Conservation (phyloP, 2,329 filamentous ascomycete species). For the Pestalotiopsis fici region DNA sequence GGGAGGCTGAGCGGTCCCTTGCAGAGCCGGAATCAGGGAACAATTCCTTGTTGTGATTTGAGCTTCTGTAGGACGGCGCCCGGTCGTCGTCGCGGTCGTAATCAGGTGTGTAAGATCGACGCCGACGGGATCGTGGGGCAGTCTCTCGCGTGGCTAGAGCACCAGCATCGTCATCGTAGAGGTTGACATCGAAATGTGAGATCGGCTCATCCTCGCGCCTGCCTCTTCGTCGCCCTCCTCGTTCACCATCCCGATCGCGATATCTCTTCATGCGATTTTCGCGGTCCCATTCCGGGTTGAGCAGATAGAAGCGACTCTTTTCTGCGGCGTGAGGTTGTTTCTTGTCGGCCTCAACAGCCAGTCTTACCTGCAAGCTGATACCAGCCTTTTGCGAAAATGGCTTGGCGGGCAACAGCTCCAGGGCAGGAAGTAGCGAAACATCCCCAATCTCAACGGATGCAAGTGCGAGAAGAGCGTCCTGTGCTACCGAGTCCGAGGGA, state of each 20-base stretch:
- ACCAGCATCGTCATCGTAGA: slow-evolving; percentile 74
- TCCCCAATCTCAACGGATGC: slow-evolving; percentile 54
- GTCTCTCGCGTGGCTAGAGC: slow-evolving; percentile 33
- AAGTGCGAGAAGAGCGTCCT: slow-evolving; percentile 56
- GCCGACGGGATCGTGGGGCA: slow-evolving; percentile 18
- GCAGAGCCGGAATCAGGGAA: slow-evolving; percentile 48
- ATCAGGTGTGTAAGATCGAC: slow-evolving; percentile 38
- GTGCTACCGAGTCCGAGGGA: slow-evolving; percentile 50
- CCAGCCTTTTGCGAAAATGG: slow-evolving; percentile 68
- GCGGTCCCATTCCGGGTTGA: slow-evolving; percentile 87
- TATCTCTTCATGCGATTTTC: slow-evolving; percentile 66
- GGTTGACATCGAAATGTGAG: slow-evolving; percentile 68
- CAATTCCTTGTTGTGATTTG: slow-evolving; percentile 61
- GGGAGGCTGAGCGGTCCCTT: slow-evolving; percentile 55
- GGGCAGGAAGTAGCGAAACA: slow-evolving; percentile 53
- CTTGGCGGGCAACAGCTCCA: slow-evolving; percentile 72
- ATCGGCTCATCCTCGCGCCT: slow-evolving; percentile 50
- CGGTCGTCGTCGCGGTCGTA: slow-evolving; percentile 19
- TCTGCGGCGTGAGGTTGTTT: slow-evolving; percentile 79
- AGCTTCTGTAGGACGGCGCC: slow-evolving; percentile 28
- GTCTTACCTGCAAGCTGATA: slow-evolving; percentile 69
- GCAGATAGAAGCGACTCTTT: slow-evolving; percentile 86
- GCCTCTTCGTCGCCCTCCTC: slow-evolving; percentile 30
- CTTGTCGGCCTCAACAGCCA: slow-evolving; percentile 73
- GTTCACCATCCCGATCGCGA: slow-evolving; percentile 54